Base-by-base conservation (phyloP, 163 green algal species). In the Dunaliella salina region DNA sequence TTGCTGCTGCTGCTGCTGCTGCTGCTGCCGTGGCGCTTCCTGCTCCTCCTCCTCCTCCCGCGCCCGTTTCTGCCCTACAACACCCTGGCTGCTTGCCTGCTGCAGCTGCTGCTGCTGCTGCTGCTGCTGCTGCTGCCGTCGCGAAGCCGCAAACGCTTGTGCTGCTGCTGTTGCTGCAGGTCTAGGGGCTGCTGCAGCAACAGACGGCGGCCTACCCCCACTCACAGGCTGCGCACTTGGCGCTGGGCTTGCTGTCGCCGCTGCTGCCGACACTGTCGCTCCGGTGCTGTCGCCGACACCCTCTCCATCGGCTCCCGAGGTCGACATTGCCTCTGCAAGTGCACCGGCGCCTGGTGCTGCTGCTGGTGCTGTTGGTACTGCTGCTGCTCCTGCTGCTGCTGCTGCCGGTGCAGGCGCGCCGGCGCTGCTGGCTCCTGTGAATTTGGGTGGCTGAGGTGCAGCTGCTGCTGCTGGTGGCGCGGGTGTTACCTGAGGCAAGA, bases 91-190 rank as follows among this genome's bases (percentile, higher is more conserved):
- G 8, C 40, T 8, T 8, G 40, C 40, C 46, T 84, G 67, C 32
- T 80, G 69, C 30, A 84, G 81, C 71, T 84, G 85, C 35, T 75
- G 85, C 50, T 84, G 78, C 45, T 80, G 84, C 57, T 81, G 83
- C 33, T 81, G 83, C 32, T 80, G 81, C 17, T 57, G 82, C 59
- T 85, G 32, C n/a, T 85, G 33, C 29, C 35, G 33, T 22, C 25
- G n/a, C 25, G 20, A 40, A n/a, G 17, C 80, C 57, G 0, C 4
- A 80, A 1, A 18, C 22, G 82, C 5, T 26, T 18, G 57, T 50
- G 34, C 50, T 1, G 29, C 57, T 4, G 17, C 29, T 33, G 33
- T n/a, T 13, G 22, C 71, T 20, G 0, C 18, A 33, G 71, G n/a
- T n/a, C n/a, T 30, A 84, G 86, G 1, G 46, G 35, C 81, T 83